Evolutionary conservation across 371 early-diverging fungal species (phyloP).

Genomic region (Apophysomyces trapeziformis): DNA sequence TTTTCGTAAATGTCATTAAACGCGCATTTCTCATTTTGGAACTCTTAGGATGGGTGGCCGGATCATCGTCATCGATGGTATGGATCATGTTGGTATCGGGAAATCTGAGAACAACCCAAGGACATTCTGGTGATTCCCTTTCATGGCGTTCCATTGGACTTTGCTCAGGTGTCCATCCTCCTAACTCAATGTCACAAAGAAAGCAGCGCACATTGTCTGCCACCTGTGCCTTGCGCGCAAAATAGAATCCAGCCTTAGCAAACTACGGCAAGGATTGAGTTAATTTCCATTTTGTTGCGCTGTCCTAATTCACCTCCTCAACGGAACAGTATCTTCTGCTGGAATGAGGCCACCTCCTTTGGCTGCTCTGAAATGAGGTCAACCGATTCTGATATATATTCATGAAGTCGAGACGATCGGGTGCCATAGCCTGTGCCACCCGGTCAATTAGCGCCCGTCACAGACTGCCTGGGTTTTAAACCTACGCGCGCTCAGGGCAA

Average conservation of each 20-base stretch:
- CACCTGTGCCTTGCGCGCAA: constrained; percentile 16
- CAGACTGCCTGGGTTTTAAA: too few species aligned
- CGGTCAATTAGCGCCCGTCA: too few species aligned
- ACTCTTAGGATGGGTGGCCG: constrained; percentile 13
- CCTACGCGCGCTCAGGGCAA: too few species aligned
- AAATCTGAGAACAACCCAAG: constrained; percentile 30
- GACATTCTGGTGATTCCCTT: constrained; percentile 30
- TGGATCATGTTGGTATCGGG: constrained; percentile 18
- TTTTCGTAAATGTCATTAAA: constrained; percentile 29
- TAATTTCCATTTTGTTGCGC: neutral
- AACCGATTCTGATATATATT: constrained; percentile 33
- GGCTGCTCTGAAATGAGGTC: constrained; percentile 22
- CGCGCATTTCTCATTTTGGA: constrained; percentile 25
- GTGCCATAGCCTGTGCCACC: neutral
- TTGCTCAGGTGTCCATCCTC: constrained; percentile 29
- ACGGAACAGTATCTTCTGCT: constrained; percentile 9
- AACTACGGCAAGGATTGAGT: constrained; percentile 20
- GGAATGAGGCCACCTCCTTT: constrained; percentile 30
- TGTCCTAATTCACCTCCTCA: constrained; percentile 24
- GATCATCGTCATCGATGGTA: constrained; percentile 8
- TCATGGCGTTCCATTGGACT: constrained; percentile 33
- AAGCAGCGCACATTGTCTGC: constrained; percentile 34
- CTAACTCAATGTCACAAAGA: constrained; percentile 36
- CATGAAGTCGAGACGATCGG: neutral
- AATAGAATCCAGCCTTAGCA: constrained; percentile 42